phyloP scores from a whole-genome alignment of 2,329 filamentous ascomycete species.

The Trichoderma lentiforme region DNA sequence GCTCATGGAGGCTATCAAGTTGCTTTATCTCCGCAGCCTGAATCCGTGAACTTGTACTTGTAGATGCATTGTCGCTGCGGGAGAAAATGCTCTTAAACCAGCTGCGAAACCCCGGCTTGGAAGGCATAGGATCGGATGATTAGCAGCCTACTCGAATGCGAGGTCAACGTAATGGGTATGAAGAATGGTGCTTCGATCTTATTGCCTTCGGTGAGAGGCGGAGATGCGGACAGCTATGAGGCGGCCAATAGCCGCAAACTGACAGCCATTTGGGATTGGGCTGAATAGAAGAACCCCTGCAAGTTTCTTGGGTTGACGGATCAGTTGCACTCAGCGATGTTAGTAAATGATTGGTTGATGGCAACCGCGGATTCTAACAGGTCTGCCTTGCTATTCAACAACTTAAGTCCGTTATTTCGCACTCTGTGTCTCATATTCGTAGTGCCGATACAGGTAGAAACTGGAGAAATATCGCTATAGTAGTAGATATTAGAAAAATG shows the following conservation, averaged over 20 bases:
- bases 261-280: not conserved
- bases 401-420: too few species aligned
- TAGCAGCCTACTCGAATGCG: not conserved
- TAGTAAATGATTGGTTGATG: not conserved
- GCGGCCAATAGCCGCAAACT: not conserved
- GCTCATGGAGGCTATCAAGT: not conserved
- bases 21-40: not conserved
- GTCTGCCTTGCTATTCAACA: not conserved
- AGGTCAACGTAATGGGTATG: not conserved
- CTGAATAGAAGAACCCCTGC: not conserved
- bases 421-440: too few species aligned
- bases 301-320: not conserved
- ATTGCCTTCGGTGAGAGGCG: not conserved
- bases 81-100: not conserved
- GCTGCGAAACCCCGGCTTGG: not conserved
- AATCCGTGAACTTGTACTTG: too few species aligned
- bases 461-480: too few species aligned
- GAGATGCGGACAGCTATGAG: not conserved
- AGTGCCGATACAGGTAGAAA: too few species aligned
- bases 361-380: not conserved
- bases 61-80: not conserved
- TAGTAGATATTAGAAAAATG: too few species aligned
- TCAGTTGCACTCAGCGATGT: not conserved
- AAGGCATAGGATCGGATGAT: not conserved
- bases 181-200: too few species aligned